Conservation (phyloP, 805 yeast genomes). For the Saccharomycopsis sp. region DNA sequence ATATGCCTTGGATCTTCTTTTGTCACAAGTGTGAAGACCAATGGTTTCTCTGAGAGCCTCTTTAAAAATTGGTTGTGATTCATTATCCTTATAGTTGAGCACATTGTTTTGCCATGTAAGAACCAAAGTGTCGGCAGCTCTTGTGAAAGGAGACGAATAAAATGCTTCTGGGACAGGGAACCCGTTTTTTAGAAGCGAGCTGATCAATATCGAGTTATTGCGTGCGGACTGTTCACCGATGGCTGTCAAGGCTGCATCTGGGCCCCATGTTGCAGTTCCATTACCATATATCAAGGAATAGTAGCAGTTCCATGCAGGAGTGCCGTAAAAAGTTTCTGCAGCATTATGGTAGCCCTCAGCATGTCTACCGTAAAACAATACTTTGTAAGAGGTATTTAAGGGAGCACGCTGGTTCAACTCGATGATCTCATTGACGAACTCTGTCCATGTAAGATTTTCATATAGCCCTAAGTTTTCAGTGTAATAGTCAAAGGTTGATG, state of each 20-base stretch:
- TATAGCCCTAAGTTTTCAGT: conserved; percentile 36
- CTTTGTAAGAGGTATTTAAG: conserved; percentile 33
- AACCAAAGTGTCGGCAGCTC: conserved; percentile 43
- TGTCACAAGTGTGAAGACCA: conserved; percentile 47
- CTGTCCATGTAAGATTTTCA: conserved; percentile 30
- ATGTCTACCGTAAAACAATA: conserved; percentile 44
- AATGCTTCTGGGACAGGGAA: conserved; percentile 35
- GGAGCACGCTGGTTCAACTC: conserved; percentile 30
- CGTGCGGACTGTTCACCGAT: conserved; percentile 40
- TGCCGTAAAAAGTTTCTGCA: conserved; percentile 41
- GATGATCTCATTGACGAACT: conserved; percentile 26
- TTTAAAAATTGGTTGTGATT: conserved; percentile 5
- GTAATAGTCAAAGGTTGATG: conserved; percentile 35
- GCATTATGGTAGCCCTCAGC: conserved; percentile 50
- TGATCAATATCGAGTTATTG: conserved; percentile 36
- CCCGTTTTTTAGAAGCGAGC: conserved; percentile 27
- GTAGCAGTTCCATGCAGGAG: conserved; percentile 37
- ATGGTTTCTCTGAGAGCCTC: conserved; percentile 44
- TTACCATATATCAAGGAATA: conserved; percentile 41
- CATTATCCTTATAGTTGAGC: conserved; percentile 13
- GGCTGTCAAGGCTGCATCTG: conserved; percentile 44
- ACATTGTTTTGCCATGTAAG: conserved; percentile 38
- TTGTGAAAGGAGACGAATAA: conserved; percentile 45
- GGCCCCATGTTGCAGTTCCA: conserved; percentile 42
- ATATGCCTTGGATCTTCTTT: conserved; percentile 32